Base-by-base conservation (phyloP, 2,329 filamentous ascomycete genomes). In the Neonectria coccinea region DNA sequence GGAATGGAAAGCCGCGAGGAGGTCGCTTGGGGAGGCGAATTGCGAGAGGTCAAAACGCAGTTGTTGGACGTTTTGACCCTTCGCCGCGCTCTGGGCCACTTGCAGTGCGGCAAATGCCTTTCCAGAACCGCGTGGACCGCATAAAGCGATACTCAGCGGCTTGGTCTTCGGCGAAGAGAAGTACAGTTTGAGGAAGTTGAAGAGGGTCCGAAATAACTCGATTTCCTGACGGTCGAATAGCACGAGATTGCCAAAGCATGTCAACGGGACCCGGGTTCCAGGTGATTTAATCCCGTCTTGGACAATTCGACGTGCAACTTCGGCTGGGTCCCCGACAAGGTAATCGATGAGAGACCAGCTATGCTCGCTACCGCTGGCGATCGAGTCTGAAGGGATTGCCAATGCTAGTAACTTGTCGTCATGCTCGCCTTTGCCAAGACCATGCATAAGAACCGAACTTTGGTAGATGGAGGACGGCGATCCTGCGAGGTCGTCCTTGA, bases 181-280 rank as follows among this genome's bases (percentile, higher is more conserved):
- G 29, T 51, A 51, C 29, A 51, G 18, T 6, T 51, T 51, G n/a
- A 51, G 18, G 29, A 51, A 51, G 48, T 51, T 51, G 14, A 51
- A 51, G 10, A 51, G 29, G 6, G 27, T 33, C 11, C 48, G 48
- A 20, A 33, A 51, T 9, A 51, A n/a, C 11, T 51, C 48, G 29
- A 51, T 51, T 51, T 51, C 48, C 18, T 51, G 48, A 16, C 48
- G 48, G 29, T 51, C 48, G n/a, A 51, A 51, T 8, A 51, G 29
- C n/a, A 51, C 48, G 5, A 51, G 48, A 18, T 36, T 16, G 27
- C 48, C 48, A 22, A 51, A 51, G n/a, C 14, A 33, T 33, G 48
- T 36, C n/a, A 51, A 51, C 6, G 48, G 48, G 10, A 51, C 29
- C 48, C 29, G 48, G 5, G 11, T 51, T 33, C 22, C 48, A 11